Evolutionary conservation across 129 eudicot genomes (phyloP), one percentile per base, ranked within the genome.

Genomic region (Apium graveolens): DNA sequence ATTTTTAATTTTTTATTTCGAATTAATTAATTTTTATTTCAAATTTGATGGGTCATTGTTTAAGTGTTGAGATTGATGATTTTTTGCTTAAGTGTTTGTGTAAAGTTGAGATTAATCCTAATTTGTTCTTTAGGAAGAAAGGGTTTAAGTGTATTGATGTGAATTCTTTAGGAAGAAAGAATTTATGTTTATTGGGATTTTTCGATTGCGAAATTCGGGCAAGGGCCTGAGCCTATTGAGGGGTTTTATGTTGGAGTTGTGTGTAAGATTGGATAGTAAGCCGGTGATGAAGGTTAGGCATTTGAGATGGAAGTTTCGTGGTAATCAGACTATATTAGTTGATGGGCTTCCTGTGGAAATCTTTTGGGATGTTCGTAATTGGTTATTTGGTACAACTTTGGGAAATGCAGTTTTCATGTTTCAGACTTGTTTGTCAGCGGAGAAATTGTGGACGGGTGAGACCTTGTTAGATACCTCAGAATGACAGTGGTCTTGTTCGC

Each of bases 111-210:
- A 84, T 92, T 26, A 92, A 90, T 81, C 97, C 96, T 26, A 85
- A 89, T 68, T 29, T 92, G 20, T 92, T 92, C 83, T 78, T 90
- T 4, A 92, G 88, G 78, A 76, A 88, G 48, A 92, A 84, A 88
- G 97, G 97, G 37, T 86, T 86, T 10, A 92, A 87, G 73, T 73
- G 37, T 70, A 45, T 87, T 31, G 82, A 87, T 77, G 80, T 90
- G 16, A 90, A 88, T 86, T 88, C 88, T 17, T 18, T n/a, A n/a
- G n/a, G n/a, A n/a, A n/a, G 83, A 60, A 84, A 80, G 66, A n/a
- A 81, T 92, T 80, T 91, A 88, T 62, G 79, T 92, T 10, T 83
- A 81, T 83, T 92, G 97, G 97, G 97, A 92, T 81, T 87, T 92
- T 65, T 84, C 92, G 17, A 2, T 42, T 63, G 92, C 93, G 5